Evolutionary conservation across 1,284 basidiomycete species (phyloP), one percentile per base, ranked within the genome.

Genomic region (Cystodermella granulosa): DNA sequence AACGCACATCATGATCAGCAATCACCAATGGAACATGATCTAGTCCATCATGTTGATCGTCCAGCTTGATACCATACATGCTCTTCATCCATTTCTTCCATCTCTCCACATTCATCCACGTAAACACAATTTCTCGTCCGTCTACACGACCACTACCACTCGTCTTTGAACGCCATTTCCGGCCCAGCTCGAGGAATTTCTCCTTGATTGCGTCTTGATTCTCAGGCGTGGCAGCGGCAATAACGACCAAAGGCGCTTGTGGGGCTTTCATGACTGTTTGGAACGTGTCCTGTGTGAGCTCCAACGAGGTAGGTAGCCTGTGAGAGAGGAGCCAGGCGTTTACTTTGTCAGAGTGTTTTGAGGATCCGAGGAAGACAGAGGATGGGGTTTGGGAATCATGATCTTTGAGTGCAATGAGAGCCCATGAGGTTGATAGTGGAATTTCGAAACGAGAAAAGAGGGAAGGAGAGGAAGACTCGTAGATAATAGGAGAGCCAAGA

Each of bases 11-110:
- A 49, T 94, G 89, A 65, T 95, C 86, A 1, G 87, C 76, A 43
- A 96, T 76, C 15, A 94, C 75, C 11, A 91, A 74, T 4, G 65
- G 64, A 1, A 84, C 79, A 43, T 79, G 69, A 13, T 75, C 70
- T 45, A 69, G 37, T 8, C 48, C 50, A 14, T 52, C 57, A 39
- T 56, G 60, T 17, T 56, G 60, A 31, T 31, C n/a, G n/a, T n/a
- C n/a, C 8, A n/a, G 26, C 46, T 69, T 68, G 50, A 89, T 68
- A 1, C 83, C 83, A 63, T 94, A 95, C 79, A 90, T 91, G 53
- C 81, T 83, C 73, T 87, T 90, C 66, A 94, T 69, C 91, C 91
- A 95, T 45, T 77, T 82, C 16, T 67, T 73, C 91, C 91, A 94
- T 60, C 75, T 77, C 20, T 80, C 80, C 0, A 72, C 77, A 58